Evolutionary conservation across 106 monocot genomes (phyloP).

Genomic region (Alisma plantagoaquatica): DNA sequence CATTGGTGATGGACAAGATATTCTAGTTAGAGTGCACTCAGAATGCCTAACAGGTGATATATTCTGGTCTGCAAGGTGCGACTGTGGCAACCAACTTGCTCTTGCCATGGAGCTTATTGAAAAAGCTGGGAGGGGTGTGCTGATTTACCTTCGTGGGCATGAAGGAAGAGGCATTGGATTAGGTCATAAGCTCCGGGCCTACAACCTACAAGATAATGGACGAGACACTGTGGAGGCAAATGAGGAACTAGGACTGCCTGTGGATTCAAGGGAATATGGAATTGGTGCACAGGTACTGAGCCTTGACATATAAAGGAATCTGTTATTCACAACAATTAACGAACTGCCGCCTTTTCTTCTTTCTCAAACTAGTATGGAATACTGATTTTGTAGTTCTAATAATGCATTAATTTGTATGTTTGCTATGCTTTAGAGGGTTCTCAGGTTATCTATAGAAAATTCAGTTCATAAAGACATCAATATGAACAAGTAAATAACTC

Average conservation of each 20-base stretch:
- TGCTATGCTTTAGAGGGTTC: too few species aligned
- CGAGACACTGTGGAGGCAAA: slow-evolving; percentile 95
- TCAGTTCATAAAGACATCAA: too few species aligned
- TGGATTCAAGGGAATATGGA: slow-evolving; percentile 94
- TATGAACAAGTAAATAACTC: too few species aligned
- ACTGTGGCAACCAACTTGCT: slow-evolving; percentile 80
- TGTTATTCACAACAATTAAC: too few species aligned
- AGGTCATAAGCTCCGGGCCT: slow-evolving; percentile 97
- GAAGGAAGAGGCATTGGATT: slow-evolving; percentile 95
- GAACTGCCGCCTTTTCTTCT: too few species aligned
- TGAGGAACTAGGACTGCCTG: slow-evolving; percentile 78
- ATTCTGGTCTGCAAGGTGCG: slow-evolving; percentile 62
- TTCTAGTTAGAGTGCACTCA: slow-evolving; percentile 90
- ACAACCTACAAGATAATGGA: slow-evolving; percentile 91
- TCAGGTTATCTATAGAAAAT: too few species aligned
- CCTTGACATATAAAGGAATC: too few species aligned
- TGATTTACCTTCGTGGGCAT: slow-evolving; percentile 92
- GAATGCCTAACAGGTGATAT: slow-evolving; percentile 82
- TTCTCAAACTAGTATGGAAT: too few species aligned
- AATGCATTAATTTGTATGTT: too few species aligned
- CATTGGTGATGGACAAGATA: slow-evolving; percentile 73
- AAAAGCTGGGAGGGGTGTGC: slow-evolving; percentile 76
- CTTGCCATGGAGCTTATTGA: slow-evolving; percentile 84
- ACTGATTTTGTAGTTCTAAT: too few species aligned
- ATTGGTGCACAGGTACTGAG: slow-evolving; percentile 99